phyloP scores from a whole-genome alignment of 805 yeast genomes.

The Nadsonia fulvescens region DNA sequence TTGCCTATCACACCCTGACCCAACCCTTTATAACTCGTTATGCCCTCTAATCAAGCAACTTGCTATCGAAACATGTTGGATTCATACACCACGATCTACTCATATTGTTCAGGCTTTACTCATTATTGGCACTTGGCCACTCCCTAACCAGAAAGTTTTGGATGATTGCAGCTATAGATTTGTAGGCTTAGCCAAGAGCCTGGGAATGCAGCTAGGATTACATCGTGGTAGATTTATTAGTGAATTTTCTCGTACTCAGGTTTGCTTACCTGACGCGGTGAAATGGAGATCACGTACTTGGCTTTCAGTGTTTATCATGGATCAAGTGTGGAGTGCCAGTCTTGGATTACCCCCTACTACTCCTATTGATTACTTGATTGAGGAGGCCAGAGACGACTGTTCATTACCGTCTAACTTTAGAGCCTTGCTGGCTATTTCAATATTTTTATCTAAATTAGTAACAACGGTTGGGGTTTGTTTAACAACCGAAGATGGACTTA shows the following conservation, averaged over 20 bases:
- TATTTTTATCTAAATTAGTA: constrained; percentile 69
- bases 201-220: constrained; percentile 72
- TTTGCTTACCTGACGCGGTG: constrained; percentile 74
- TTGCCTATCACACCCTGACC: constrained; percentile 72
- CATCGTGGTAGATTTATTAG: constrained; percentile 84
- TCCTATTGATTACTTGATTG: constrained; percentile 66
- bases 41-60: constrained; percentile 67
- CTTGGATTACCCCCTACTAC: constrained; percentile 78
- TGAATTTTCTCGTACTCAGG: constrained; percentile 82
- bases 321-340: constrained; percentile 79
- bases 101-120: constrained; percentile 82
- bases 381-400: constrained; percentile 53
- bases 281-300: constrained; percentile 89
- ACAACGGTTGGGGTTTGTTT: constrained; percentile 78
- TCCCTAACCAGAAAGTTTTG: constrained; percentile 79
- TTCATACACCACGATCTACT: constrained; percentile 80
- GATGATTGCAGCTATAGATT: constrained; percentile 87
- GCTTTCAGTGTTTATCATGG: constrained; percentile 75
- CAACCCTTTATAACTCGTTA: constrained; percentile 55
- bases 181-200: constrained; percentile 67
- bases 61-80: constrained; percentile 87
- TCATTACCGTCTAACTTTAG: constrained; percentile 51
- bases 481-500: constrained; percentile 70
- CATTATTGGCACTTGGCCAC: constrained; percentile 78
- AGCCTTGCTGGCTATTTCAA: constrained; percentile 52